Evolutionary conservation across 768 basidiomycete species (phyloP).

Genomic region (Lentinus tigrinus): DNA sequence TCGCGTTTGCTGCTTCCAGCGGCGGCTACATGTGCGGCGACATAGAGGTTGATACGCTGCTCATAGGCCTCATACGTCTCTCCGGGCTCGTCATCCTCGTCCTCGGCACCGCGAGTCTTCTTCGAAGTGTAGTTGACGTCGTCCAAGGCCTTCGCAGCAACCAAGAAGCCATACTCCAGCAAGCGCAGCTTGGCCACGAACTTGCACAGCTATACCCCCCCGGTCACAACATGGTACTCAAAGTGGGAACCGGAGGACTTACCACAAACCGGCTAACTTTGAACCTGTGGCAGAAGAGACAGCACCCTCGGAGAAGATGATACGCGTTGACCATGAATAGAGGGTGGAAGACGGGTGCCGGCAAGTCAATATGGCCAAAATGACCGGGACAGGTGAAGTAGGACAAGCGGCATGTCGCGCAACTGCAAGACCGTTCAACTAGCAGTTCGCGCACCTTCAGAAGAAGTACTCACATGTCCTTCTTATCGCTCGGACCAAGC

Average conservation of each 20-base stretch:
- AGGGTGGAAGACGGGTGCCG: slow-evolving; percentile 93
- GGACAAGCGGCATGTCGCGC: slow-evolving; percentile 87
- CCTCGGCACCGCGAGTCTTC: slow-evolving; percentile 40
- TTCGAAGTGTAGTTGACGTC: slow-evolving; percentile 50
- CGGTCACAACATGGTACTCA: background rate
- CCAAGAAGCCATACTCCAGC: slow-evolving; percentile 85
- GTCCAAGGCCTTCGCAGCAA: slow-evolving; percentile 77
- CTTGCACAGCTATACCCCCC: slow-evolving; percentile 60
- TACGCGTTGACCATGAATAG: slow-evolving; percentile 92
- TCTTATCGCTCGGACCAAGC: slow-evolving; percentile 83
- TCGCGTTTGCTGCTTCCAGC: slow-evolving; percentile 65
- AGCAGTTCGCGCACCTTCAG: background rate
- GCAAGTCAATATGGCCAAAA: slow-evolving; percentile 96
- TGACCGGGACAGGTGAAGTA: slow-evolving; percentile 97
- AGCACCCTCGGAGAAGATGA: slow-evolving; percentile 81
- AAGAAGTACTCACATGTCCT: slow-evolving; percentile 76
- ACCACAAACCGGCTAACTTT: slow-evolving; percentile 77
- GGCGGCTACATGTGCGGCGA: slow-evolving; percentile 45
- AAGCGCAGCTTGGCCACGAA: slow-evolving; percentile 85
- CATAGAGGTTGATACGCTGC: slow-evolving; percentile 62
- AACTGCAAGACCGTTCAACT: slow-evolving; percentile 48
- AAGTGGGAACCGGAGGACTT: slow-evolving; percentile 26
- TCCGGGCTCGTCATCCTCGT: slow-evolving; percentile 42
- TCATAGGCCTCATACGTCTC: slow-evolving; percentile 66
- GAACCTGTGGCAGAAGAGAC: slow-evolving; percentile 93